phyloP scores from a whole-genome alignment of 441 rosid genomes.

The Capsella rubella region DNA sequence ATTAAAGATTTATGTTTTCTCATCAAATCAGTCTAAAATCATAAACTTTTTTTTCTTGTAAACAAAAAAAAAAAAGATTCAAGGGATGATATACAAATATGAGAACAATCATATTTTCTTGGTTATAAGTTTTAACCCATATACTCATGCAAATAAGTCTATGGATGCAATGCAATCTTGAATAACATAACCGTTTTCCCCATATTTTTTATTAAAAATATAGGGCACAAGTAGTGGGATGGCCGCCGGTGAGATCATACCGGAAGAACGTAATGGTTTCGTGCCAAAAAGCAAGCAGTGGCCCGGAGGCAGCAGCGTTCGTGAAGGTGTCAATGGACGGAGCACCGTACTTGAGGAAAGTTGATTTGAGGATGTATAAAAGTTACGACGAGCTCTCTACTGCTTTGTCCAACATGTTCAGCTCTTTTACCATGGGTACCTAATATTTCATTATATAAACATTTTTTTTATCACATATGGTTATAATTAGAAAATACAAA shows the following conservation, averaged over 20 bases:
- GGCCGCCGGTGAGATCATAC: constrained; percentile 93
- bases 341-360: constrained; percentile 89
- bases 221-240: constrained; percentile 91
- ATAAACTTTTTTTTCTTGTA: no score
- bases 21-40: constrained; percentile 1
- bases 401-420: constrained; percentile 72
- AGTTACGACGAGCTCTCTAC: constrained; percentile 69
- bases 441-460: background rate
- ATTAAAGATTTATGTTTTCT: background rate
- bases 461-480: background rate
- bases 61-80: no score
- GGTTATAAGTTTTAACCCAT: background rate
- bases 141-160: constrained; percentile 9
- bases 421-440: constrained; percentile 69
- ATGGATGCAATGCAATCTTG: background rate
- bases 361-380: constrained; percentile 73
- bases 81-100: no score
- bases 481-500: no score
- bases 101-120: background rate
- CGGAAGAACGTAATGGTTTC: constrained; percentile 67
- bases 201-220: no score
- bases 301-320: constrained; percentile 49
- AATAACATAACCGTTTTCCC: background rate
- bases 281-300: constrained; percentile 52
- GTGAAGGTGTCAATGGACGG: constrained; percentile 95